Conservation (phyloP, 495 filamentous ascomycete genomes). For the Penicillium turbatum region DNA sequence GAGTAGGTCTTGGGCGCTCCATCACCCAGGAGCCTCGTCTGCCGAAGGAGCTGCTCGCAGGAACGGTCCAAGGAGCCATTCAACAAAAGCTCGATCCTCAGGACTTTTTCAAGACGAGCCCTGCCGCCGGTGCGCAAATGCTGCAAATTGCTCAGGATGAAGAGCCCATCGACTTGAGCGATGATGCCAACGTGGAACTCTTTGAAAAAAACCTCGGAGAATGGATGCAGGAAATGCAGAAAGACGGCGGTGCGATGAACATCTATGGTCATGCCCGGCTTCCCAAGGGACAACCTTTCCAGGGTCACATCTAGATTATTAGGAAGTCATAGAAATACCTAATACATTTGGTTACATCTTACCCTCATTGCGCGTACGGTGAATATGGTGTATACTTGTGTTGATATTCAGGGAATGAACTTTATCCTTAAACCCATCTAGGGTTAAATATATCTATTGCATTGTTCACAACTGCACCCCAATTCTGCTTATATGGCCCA, state of each 20-base stretch:
- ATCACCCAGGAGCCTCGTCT: conserved; percentile 50
- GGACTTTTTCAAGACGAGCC: conserved; percentile 42
- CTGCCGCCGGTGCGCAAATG: conserved; percentile 29
- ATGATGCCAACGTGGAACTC: conserved; percentile 8
- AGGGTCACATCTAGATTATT: no score
- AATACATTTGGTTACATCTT: no score
- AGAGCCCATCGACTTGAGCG: conserved; percentile 14
- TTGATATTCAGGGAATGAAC: no score
- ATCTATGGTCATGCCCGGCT: not conserved
- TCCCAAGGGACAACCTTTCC: not conserved
- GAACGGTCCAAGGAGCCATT: conserved; percentile 43
- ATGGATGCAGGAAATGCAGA: conserved; percentile 2
- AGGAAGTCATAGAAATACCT: no score
- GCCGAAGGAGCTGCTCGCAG: conserved; percentile 45
- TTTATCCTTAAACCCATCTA: no score
- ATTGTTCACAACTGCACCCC: no score
- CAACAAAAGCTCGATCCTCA: conserved; percentile 42
- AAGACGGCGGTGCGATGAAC: not conserved
- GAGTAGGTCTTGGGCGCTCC: conserved; percentile 53
- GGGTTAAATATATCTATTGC: no score
- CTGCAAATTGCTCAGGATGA: conserved; percentile 11
- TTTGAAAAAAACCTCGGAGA: not conserved
- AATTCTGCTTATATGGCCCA: no score
- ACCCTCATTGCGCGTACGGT: no score
- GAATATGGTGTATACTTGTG: no score